These are phyloP conservation scores for Diaporthe aspalathi DNA, from an alignment of 2,329 filamentous ascomycete species.

Conservation along the genomic window DNA sequence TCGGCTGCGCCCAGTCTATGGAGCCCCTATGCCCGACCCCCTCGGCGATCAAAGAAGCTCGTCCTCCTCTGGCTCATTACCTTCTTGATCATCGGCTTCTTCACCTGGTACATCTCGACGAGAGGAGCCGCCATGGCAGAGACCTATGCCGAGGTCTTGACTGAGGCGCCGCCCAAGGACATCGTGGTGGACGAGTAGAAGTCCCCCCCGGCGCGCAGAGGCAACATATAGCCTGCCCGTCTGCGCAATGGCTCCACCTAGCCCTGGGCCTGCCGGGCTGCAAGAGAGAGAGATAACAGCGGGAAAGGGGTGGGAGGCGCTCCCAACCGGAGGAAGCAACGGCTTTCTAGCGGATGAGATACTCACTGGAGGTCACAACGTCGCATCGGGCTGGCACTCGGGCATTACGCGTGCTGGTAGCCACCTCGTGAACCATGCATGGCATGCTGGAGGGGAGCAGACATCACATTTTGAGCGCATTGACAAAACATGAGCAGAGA, in stretches of 20 bases:
- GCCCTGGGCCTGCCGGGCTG: not conserved
- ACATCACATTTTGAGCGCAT: not conserved
- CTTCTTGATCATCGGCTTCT: conserved; percentile 31
- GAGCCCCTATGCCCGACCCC: conserved; percentile 38
- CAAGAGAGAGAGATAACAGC: not conserved
- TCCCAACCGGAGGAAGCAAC: too few relatives aligned
- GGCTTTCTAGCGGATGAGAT: not conserved
- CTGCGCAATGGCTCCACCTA: not conserved
- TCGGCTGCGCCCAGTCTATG: conserved; percentile 25
- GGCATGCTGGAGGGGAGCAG: not conserved
- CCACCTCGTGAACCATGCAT: not conserved
- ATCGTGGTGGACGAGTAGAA: conserved; percentile 21
- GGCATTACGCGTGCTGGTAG: not conserved
- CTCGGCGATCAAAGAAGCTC: conserved; percentile 37
- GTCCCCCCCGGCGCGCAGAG: not conserved
- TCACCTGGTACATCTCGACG: conserved; percentile 36
- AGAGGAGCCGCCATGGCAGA: conserved; percentile 8
- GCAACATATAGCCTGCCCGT: not conserved
- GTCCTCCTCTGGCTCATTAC: conserved; percentile 35
- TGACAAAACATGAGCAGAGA: not conserved
- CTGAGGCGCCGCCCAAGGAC: conserved; percentile 25
- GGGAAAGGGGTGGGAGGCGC: not conserved
- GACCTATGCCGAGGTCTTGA: conserved; percentile 35
- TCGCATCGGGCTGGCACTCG: not conserved
- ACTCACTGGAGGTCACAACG: not conserved